Evolutionary conservation across 2,329 filamentous ascomycete genomes (phyloP), one percentile per base, ranked within the genome.

Genomic region (Aspergillus fijiensis): DNA sequence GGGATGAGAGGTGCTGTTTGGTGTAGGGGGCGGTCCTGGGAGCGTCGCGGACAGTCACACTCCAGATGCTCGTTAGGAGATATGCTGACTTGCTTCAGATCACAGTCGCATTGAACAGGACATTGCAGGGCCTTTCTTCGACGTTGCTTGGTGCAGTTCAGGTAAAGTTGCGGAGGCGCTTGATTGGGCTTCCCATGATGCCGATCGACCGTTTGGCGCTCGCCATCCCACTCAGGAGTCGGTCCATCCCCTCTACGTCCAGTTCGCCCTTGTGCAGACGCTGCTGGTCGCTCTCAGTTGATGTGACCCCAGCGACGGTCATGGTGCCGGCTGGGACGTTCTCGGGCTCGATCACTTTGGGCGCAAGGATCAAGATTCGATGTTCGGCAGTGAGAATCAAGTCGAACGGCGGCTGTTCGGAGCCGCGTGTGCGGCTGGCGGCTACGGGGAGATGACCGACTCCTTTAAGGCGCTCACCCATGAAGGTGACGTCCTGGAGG

Each of bases 241-340:
- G 74, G 58, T 79, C 78, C 78, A 82, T 81, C 51, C 78, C 79
- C 48, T 80, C 74, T 16, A 82, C 72, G 59, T 80, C 79, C 16
- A 82, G 72, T 56, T 80, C 76, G 49, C 79, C 79, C 50, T 70
- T 70, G 49, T 66, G 74, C 12, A 81, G 72, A 66, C 76, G 75
- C 31, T 74, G 62, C 62, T 80, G 77, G 51, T 81, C 79, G 9
- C 65, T 66, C n/a, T 74, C 72, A 5, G 58, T 57, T 16, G 61
- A 65, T 21, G 63, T 53, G 42, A 68, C 60, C 48, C 66, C 61
- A 31, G 62, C 65, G 49, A 64, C 57, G 7, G 58, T 58, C 9
- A 59, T 49, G 19, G 61, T 51, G 49, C 61, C 25, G 7, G 45
- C 42, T 35, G 53, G 59, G n/a, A 48, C 57, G 29, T 65, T 65